Conservation (phyloP, 148 eudicot genomes). For the Fagopyrum tataricum region DNA sequence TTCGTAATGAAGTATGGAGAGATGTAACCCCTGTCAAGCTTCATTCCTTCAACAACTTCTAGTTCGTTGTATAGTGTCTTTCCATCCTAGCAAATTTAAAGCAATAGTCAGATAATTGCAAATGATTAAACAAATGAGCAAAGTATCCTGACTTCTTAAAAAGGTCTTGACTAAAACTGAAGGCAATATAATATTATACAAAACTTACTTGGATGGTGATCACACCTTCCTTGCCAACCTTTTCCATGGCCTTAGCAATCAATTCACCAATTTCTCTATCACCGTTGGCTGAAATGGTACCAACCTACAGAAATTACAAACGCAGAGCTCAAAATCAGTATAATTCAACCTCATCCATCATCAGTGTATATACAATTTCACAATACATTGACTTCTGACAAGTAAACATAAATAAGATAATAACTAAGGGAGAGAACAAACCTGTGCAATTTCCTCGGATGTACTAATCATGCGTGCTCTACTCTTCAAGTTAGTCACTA, state of each 20-base stretch:
- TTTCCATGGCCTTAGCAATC: slow-evolving; percentile 81
- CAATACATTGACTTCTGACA: slow-evolving; percentile 12
- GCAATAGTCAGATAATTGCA: not conserved
- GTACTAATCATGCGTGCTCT: slow-evolving; percentile 93
- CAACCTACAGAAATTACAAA: slow-evolving; percentile 44
- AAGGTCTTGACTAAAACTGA: not conserved
- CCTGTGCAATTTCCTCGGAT: slow-evolving; percentile 90
- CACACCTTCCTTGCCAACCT: slow-evolving; percentile 77
- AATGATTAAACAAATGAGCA: not conserved
- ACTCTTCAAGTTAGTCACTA: slow-evolving; percentile 58
- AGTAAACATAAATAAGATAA: not conserved
- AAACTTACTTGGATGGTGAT: slow-evolving; percentile 58
- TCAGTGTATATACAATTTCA: not conserved
- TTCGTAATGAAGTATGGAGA: slow-evolving; percentile 57
- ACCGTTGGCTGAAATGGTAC: slow-evolving; percentile 73
- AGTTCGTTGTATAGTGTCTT: slow-evolving; percentile 58
- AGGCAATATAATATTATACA: not conserved
- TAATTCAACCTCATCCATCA: not conserved
- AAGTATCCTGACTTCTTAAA: not conserved
- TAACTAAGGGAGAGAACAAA: slow-evolving; percentile 11
- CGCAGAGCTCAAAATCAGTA: no score
- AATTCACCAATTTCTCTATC: slow-evolving; percentile 72
- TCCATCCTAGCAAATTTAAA: slow-evolving; percentile 46
- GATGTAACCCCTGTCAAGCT: slow-evolving; percentile 53
- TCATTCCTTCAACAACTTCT: slow-evolving; percentile 67